These are phyloP conservation scores for Trichosanthes cucumerina DNA, from an alignment of 306 rosid species.

Conservation along the genomic window DNA sequence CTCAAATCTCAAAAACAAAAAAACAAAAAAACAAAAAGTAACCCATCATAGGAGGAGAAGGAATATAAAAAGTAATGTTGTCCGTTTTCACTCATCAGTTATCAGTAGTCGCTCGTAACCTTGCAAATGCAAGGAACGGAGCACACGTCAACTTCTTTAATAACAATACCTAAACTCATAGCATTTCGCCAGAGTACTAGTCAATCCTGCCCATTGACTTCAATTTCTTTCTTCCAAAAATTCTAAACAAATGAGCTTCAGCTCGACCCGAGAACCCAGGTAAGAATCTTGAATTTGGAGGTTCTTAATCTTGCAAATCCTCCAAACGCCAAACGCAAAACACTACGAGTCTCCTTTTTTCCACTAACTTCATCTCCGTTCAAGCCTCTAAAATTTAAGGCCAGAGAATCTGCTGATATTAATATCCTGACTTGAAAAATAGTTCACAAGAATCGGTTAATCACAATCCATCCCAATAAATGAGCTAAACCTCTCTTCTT, in stretches of 20 bases:
- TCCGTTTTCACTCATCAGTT: too few relatives aligned
- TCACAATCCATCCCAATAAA: neutral
- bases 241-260: neutral
- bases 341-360: neutral
- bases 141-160: neutral
- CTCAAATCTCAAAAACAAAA: too few relatives aligned
- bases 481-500: neutral
- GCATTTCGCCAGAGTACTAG: neutral
- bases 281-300: neutral
- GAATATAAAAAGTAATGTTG: too few relatives aligned
- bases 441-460: neutral
- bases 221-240: neutral
- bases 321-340: neutral
- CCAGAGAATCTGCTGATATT: neutral
- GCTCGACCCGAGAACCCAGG: neutral
- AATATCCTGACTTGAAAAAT: neutral
- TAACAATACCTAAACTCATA: neutral
- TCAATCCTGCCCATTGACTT: neutral
- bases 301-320: neutral
- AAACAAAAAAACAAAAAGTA: too few relatives aligned
- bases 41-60: neutral
- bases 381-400: neutral
- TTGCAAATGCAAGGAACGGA: neutral
- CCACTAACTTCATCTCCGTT: neutral
- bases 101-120: neutral